Evolutionary conservation across 2,329 filamentous ascomycete species (phyloP), one percentile per base, ranked within the genome.

Genomic region (Ceratocystis colombiana): DNA sequence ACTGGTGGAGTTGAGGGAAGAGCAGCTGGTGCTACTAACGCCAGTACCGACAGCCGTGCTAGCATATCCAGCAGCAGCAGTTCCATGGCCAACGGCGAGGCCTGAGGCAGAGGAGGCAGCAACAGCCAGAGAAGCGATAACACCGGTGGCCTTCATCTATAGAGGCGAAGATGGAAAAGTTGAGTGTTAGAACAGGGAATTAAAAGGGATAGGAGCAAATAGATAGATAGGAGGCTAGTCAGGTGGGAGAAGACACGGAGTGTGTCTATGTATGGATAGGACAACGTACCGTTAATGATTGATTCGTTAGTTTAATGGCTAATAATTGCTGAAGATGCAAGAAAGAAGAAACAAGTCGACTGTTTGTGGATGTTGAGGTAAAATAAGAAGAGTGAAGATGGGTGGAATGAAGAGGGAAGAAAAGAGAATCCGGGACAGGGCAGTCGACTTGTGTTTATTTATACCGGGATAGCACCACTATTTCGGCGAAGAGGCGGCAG

Each of bases 101-200:
- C 12, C 61, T 2, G 25, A 62, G 61, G 44, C 61, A 41, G 41
- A 30, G 12, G 61, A 46, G 61, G 41, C 61, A 22, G 30, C 30
- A 8, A 37, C 30, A n/a, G 41, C 44, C 61, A 62, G 61, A 28
- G 61, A 45, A n/a, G 61, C 37, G 41, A 62, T 10, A 48, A 62
- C 61, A 25, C 22, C 41, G 41, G 41, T n/a, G 12, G 30, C 15
- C 45, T 62, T 62, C 61, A 62, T 62, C 61, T 62, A 15, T n/a
- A 30, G 61, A 6, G 12, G 41, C 44, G n/a, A 1, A 41, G 22
- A 45, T 2, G 28, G 25, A 3, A 12, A 41, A 46, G 61, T n/a
- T 12, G 5, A 25, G 59, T 22, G 17, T 28, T 44, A 48, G 61
- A 28, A 46, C 3, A 20, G 5, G 20, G 10, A 10, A 25, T 17